Evolutionary conservation across 2,329 filamentous ascomycete genomes (phyloP), one percentile per base, ranked within the genome.

Genomic region (Fusarium sublunatum): DNA sequence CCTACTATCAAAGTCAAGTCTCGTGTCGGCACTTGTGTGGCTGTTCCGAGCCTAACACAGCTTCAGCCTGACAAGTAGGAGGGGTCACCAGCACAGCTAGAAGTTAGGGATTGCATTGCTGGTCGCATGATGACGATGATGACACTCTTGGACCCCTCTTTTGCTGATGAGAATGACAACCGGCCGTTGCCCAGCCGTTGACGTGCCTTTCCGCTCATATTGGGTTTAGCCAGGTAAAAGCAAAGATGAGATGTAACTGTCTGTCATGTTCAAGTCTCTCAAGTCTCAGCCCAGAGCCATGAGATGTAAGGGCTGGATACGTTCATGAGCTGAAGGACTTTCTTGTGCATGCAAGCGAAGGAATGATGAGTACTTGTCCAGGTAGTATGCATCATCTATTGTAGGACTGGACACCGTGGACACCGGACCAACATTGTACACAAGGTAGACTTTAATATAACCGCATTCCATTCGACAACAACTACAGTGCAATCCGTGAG

Each of bases 101-200:
- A 34, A 12, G 29, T 31, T 11, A 12, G 46, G 50, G 11, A 31
- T 34, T 36, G 38, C 10, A 42, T 44, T 32, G 39, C 19, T 46
- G 49, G 53, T 57, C 42, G 53, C 53, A 63, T 64, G 58, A 68
- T 61, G 63, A 69, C 50, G 57, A 66, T 58, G 66, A 69, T 69
- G 64, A 61, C 56, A 57, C 42, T 34, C n/a, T 49, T 63, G 51
- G 61, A 62, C 61, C 53, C 59, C 52, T 49, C 35, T 57, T 65
- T 42, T 40, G 12, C 42, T 43, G 45, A 35, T 51, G 40, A 32
- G 43, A 45, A 51, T 58, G 39, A 36, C 13, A 56, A 38, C 44
- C 38, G 48, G 28, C 44, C 43, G 38, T 44, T 51, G 31, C 35
- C 51, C 34, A 49, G 43, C 60, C 66, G 58, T 69, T 67, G 52